Evolutionary conservation across 116 monocot species (phyloP), one percentile per base, ranked within the genome.

Genomic region (Phalaenopsis hybrid): DNA sequence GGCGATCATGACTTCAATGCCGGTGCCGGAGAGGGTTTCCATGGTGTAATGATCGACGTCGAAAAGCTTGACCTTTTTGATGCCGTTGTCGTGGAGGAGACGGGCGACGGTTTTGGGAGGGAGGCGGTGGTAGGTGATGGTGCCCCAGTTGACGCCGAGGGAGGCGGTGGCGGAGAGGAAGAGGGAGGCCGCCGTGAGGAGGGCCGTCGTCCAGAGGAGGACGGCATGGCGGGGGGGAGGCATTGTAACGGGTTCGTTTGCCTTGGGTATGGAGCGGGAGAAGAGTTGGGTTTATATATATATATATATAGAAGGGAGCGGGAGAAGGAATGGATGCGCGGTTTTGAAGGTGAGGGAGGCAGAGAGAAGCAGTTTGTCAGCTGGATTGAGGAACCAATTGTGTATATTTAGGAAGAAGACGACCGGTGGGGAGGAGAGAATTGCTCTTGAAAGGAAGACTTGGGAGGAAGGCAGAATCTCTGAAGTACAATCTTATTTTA

Each of bases 131-230:
- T 76, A 80, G 55, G 82, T 75, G 76, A 85, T 80, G 9, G 87
- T 89, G 8, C 95, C 95, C 92, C 95, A 95, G 76, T 95, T 95
- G 79, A 95, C 92, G 16, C 95, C 95, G 8, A 95, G 28, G 12
- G 15, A 34, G 44, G 72, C 57, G 51, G 21, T n/a, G 76, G 18
- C 76, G 75, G 80, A 61, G 80, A 82, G 65, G 17, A 84, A 28
- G n/a, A 81, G 74, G 31, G 69, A 1, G 12, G 33, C 18, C 45
- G 75, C 16, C 21, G 46, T 8, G 75, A 45, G 3, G 46, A 75
- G 3, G 44, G 46, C 18, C n/a, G 75, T 45, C 45, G 75, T 46
- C 72, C 37, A 31, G 15, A 34, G 5, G 46, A 46, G 18, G 75
- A 33, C 45, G 45, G 8, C 72, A 5, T 8, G 75, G 75, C 21